A percentile compares a stretch with the other conserved stretches of the same genome.
Conservation (phyloP, 2,329 filamentous ascomycete species). For the Fusarium siculi region DNA sequence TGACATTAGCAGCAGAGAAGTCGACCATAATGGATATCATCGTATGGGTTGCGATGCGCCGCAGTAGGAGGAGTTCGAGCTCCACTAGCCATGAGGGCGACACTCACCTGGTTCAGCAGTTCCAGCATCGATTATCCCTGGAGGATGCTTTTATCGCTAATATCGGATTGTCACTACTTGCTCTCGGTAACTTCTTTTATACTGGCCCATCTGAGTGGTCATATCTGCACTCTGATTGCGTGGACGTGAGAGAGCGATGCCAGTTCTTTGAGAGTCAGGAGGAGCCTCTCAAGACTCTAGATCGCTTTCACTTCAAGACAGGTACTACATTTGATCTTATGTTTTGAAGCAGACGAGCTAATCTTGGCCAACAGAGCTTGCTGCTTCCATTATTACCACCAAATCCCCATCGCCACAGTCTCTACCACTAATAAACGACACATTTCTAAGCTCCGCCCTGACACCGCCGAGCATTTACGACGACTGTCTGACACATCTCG, state of each 20-base stretch:
- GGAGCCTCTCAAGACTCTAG: slow-evolving; percentile 9
- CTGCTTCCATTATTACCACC: slow-evolving; percentile 3
- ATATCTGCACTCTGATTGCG: neutral
- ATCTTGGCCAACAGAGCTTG: neutral
- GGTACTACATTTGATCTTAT: neutral
- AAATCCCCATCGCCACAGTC: neutral
- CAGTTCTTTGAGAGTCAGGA: slow-evolving; percentile 8
- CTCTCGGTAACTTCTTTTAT: slow-evolving; percentile 14
- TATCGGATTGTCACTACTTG: neutral
- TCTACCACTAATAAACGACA: neutral
- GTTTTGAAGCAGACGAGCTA: accelerated
- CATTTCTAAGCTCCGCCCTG: neutral
- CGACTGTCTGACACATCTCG: neutral
- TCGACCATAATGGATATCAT: slow-evolving; percentile 12
- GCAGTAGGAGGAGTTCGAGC: neutral
- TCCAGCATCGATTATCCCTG: slow-evolving; percentile 1
- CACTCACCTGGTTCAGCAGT: slow-evolving; percentile 3
- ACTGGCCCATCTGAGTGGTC: slow-evolving; percentile 10
- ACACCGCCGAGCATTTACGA: neutral
- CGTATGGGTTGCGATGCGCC: slow-evolving; percentile 14
- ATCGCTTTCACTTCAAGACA: slow-evolving; percentile 15
- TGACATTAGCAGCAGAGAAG: slow-evolving; percentile 13
- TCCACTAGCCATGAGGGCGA: neutral
- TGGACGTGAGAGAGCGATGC: neutral
- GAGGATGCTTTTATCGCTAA: slow-evolving; percentile 1